A percentile compares a stretch with the other conserved stretches of the same genome.
Conservation (phyloP, 2,329 filamentous ascomycete species). For the Cryphonectria naterciae region DNA sequence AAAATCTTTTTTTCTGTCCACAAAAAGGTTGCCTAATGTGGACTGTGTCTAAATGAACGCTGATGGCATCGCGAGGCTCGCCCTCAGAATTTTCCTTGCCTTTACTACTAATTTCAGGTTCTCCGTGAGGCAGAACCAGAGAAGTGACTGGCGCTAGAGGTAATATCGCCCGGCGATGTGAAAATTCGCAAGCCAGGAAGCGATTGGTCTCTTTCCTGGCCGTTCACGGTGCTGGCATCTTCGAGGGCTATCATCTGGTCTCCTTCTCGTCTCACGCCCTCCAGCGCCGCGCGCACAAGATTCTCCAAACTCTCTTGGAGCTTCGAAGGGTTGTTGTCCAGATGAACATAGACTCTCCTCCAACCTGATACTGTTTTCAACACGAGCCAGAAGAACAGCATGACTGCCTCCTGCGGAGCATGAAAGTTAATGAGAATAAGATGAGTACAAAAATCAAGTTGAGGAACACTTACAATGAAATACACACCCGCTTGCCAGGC, state of each 20-base stretch:
- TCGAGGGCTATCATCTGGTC: background rate
- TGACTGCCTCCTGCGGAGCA: conserved; percentile 2
- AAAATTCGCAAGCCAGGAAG: background rate
- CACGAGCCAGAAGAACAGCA: conserved; percentile 1
- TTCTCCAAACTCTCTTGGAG: conserved; percentile 12
- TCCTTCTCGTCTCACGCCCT: conserved; percentile 10
- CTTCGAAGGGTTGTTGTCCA: conserved; percentile 7
- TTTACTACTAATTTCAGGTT: background rate
- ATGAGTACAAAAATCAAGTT: background rate
- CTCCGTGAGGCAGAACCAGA: background rate
- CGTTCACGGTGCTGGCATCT: background rate
- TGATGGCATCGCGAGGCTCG: background rate
- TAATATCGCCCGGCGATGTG: background rate
- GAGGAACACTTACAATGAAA: conserved; percentile 6
- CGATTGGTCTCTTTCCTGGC: background rate
- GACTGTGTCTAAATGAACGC: background rate
- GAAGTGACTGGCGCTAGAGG: background rate
- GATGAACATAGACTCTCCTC: conserved; percentile 14
- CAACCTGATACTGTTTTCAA: conserved; percentile 16
- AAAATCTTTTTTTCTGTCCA: background rate
- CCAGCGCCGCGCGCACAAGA: conserved; percentile 1
- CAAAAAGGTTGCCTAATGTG: background rate
- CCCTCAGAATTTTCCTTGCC: background rate
- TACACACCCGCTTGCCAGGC: conserved; percentile 21
- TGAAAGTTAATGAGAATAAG: background rate